Evolutionary conservation across 176 grass and related monocot genomes (phyloP).

Genomic region (Oryza nivara): DNA sequence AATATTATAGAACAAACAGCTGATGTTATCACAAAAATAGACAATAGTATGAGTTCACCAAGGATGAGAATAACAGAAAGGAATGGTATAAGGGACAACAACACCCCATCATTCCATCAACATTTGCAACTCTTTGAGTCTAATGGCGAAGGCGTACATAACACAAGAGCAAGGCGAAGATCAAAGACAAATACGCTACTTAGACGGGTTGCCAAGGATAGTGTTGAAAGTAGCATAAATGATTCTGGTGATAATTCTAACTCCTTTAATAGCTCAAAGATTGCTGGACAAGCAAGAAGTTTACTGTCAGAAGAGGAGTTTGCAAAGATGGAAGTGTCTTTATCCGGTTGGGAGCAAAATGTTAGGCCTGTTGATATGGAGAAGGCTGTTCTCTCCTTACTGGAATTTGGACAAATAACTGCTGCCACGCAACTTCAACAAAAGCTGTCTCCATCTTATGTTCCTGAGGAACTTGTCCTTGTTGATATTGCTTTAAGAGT

Average conservation of each 20-base stretch:
- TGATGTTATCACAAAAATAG: constrained; percentile 86
- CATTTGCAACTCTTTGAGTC: constrained; percentile 52
- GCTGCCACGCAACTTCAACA: constrained; percentile 96
- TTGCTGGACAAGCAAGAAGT: constrained; percentile 55
- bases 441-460: constrained; percentile 84
- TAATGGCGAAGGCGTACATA: constrained; percentile 54
- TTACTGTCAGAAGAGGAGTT: constrained; percentile 66
- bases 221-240: constrained; percentile 56
- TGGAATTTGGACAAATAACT: constrained; percentile 98
- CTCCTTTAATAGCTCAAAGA: constrained; percentile 49
- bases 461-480: constrained; percentile 80
- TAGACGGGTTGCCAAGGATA: constrained; percentile 56
- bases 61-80: constrained; percentile 58
- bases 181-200: constrained; percentile 60
- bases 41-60: constrained; percentile 76
- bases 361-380: constrained; percentile 90
- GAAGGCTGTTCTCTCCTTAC: constrained; percentile 86
- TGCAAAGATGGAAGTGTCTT: constrained; percentile 65
- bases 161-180: constrained; percentile 70
- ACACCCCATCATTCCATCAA: constrained; percentile 43
- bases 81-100: constrained; percentile 66
- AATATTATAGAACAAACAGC: constrained; percentile 97
- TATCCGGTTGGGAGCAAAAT: constrained; percentile 94
- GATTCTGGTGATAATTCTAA: constrained; percentile 60
- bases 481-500: constrained; percentile 86